Evolutionary conservation across 345 rosid species (phyloP), one percentile per base, ranked within the genome.

Genomic region (Laguncularia racemosa): DNA sequence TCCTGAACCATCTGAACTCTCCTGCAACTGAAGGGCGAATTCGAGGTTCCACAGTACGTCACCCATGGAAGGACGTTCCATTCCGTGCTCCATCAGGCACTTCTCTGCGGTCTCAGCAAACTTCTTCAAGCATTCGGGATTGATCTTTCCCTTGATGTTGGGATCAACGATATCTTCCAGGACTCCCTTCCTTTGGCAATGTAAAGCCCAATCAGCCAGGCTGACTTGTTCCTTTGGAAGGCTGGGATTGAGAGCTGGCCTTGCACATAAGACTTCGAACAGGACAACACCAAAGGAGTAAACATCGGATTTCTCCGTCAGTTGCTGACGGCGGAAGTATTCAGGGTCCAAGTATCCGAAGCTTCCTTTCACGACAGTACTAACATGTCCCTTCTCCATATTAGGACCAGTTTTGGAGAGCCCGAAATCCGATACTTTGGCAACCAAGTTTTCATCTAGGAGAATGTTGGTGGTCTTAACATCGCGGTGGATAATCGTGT

Each of bases 381-480:
- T 85, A 14, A 89, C 97, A 58, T 85, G 97, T 12, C 88, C 96
- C 11, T 80, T 74, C n/a, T 83, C 81, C 82, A 83, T 81, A 63
- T 85, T 68, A 1, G 95, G 89, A 52, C 95, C 93, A 0, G 86
- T 89, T 74, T 92, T 84, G 0, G 88, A 86, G 7, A 92, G 70
- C 46, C 95, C 95, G 14, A 92, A 92, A 64, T 89, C 95, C 0
- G 95, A 92, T 45, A 84, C 95, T 58, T 92, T 84, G 0, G 98
- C 96, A 9, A 83, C 87, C 86, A 84, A 81, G 15, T 93, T 85
- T 67, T 85, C 91, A 26, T 93, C 95, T 19, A 89, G 20, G 9
- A 86, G 80, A 50, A 86, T 89, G 78, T 93, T 89, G n/a, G 97
- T 86, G 13, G 96, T 84, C 73, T 92, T 92, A 1, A 93, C 97